Percentiles rank a stretch among this genome's conserved stretches.
phyloP scores from a whole-genome alignment of 352 stramenopile genomes.

The Phytophthora megakarya region DNA sequence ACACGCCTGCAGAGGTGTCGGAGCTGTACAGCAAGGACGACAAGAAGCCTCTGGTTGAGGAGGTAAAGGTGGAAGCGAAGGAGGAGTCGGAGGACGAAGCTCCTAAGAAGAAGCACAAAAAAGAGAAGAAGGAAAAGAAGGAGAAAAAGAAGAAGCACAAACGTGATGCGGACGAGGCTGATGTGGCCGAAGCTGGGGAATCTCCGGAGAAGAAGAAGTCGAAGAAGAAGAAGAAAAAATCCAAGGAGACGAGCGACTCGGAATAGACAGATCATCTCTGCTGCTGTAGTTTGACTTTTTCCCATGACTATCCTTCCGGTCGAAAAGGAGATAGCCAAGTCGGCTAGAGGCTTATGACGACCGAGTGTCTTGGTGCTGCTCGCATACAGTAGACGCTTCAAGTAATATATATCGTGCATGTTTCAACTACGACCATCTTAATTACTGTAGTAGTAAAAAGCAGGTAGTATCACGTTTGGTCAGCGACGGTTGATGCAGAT shows the following conservation, averaged over 20 bases:
- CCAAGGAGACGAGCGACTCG: conserved; percentile 68
- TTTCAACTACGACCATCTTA: too few species aligned
- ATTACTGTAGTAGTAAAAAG: too few species aligned
- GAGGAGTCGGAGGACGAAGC: conserved; percentile 50
- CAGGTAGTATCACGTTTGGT: too few species aligned
- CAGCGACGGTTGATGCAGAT: not conserved
- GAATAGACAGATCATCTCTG: conserved; percentile 51
- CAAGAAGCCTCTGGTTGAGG: conserved; percentile 67
- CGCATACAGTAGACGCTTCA: conserved; percentile 21
- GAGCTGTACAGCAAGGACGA: conserved; percentile 72
- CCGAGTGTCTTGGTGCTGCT: conserved; percentile 15
- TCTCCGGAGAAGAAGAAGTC: conserved; percentile 87
- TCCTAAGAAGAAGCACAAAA: conserved; percentile 65
- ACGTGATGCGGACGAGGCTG: conserved; percentile 55
- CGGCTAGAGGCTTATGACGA: conserved; percentile 19
- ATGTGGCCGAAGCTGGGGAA: conserved; percentile 51
- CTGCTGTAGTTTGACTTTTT: conserved; percentile 22
- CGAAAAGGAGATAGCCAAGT: conserved; percentile 35
- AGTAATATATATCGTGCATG: conserved; percentile 41
- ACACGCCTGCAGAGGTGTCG: conserved; percentile 77
- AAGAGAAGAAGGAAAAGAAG: conserved; percentile 64
- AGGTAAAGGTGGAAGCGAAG: conserved; percentile 48
- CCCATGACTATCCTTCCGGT: conserved; percentile 34
- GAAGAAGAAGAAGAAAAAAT: conserved; percentile 91
- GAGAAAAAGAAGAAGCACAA: conserved; percentile 87